These are phyloP conservation scores for Jimgerdemannia flammicorona DNA, from an alignment of 192 early-diverging fungal genomes.

Conservation along the genomic window DNA sequence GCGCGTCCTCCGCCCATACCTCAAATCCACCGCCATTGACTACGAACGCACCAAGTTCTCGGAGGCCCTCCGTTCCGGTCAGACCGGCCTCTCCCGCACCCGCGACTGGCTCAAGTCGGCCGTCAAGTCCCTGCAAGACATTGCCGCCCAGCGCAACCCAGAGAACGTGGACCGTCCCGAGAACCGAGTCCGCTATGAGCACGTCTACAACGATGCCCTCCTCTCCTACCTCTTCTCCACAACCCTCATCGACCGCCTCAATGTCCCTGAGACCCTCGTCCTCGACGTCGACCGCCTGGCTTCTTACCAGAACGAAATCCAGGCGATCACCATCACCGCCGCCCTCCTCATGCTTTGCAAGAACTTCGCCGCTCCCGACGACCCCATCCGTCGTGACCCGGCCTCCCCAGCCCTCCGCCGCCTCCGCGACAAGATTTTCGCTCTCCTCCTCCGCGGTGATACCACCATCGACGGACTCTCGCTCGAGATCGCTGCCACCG, in stretches of 20 bases:
- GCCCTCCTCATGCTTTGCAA: constrained; percentile 68
- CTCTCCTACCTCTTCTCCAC: constrained; percentile 1
- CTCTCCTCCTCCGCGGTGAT: constrained; percentile 18
- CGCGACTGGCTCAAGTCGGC: constrained; percentile 57
- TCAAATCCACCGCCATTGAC: constrained; percentile 65
- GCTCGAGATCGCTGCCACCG: constrained; percentile 14
- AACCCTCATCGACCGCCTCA: neutral
- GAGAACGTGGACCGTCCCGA: constrained; percentile 25
- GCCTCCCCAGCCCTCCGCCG: constrained; percentile 1
- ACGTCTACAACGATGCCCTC: constrained; percentile 1
- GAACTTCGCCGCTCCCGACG: constrained; percentile 40
- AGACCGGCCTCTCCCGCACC: constrained; percentile 47
- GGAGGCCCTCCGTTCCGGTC: constrained; percentile 38
- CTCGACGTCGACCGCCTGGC: constrained; percentile 65
- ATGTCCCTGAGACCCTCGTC: constrained; percentile 64
- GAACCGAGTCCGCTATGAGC: neutral
- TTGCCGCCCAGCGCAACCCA: constrained; percentile 48
- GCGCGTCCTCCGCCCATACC: constrained; percentile 57
- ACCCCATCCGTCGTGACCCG: neutral
- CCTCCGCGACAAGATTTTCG: constrained; percentile 21
- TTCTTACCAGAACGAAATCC: constrained; percentile 68
- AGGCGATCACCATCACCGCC: constrained; percentile 61
- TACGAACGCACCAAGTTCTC: constrained; percentile 74
- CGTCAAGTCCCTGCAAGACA: constrained; percentile 14
- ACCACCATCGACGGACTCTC: constrained; percentile 28